A percentile compares a stretch with the other conserved stretches of the same genome.
Conservation (phyloP, 768 basidiomycete species). For the Phylloporus scabripes region DNA sequence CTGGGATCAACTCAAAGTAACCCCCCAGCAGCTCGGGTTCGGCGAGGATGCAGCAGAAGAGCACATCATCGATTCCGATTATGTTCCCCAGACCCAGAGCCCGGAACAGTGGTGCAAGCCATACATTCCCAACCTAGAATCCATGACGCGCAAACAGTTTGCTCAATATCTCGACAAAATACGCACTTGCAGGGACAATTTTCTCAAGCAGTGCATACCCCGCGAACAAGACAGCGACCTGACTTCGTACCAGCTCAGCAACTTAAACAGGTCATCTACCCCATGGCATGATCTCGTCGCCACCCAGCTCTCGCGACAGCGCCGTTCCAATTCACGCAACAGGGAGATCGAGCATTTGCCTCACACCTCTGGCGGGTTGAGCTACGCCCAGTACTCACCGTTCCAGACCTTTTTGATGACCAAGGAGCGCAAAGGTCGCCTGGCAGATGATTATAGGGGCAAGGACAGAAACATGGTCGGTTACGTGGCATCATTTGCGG, state of each 20-base stretch:
- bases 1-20: conserved; percentile 51
- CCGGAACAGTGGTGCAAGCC: conserved; percentile 18
- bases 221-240: conserved; percentile 13
- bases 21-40: conserved; percentile 7
- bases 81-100: conserved; percentile 12
- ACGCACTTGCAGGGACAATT: conserved; percentile 50
- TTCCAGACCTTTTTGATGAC: conserved; percentile 52
- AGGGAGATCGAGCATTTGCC: conserved; percentile 56
- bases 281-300: conserved; percentile 27
- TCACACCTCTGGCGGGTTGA: conserved; percentile 57
- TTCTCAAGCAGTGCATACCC: conserved; percentile 38
- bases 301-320: conserved; percentile 15
- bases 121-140: conserved; percentile 48
- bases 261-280: conserved; percentile 11
- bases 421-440: conserved; percentile 53
- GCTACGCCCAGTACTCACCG: conserved; percentile 48
- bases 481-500: conserved; percentile 30
- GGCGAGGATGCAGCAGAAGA: conserved; percentile 16
- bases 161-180: conserved; percentile 53
- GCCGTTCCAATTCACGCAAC: conserved; percentile 21
- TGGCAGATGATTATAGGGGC: conserved; percentile 35
- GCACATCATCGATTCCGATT: conserved; percentile 24
- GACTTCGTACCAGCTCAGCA: conserved; percentile 28
- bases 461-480: conserved; percentile 7
- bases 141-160: conserved; percentile 60